Base-by-base conservation (phyloP, 768 basidiomycete species). In the Tricholoma sp. region DNA sequence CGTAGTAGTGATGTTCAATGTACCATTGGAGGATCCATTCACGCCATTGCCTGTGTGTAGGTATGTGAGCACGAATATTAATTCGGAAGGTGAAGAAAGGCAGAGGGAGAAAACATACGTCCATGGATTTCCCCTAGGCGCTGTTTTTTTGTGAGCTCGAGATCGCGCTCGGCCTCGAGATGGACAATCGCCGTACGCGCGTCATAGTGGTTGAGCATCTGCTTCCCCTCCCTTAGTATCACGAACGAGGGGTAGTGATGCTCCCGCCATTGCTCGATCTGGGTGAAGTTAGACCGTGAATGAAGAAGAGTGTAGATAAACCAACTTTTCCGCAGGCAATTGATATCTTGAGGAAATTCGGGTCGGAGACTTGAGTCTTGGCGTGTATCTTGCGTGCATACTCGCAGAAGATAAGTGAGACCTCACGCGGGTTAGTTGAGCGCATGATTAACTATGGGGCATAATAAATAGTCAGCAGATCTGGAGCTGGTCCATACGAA, bases 201-300 rank as follows among this genome's bases (percentile, higher is more conserved):
- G 67, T 91, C 88, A 22, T 64, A 46, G 2, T 75, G 65, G 67
- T 86, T 73, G 60, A 82, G 76, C 2, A 70, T 62, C 31, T 72
- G 61, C 47, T 57, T 24, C 49, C 64, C 52, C 57, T 64, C 55
- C 58, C 65, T 49, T 63, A 81, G 61, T 5, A 70, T 69, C 45
- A 99, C 82, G 76, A 96, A 97, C 2, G 94, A 91, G 2, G 96
- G 96, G 74, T 91, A 99, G 71, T 95, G 80, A 63, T 86, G 89
- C 71, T 98, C 96, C 57, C 77, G 85, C 96, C 96, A 98, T 72
- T 86, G 84, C 64, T 98, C 95, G 69, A 98, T 91, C 92, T 87
- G 64, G 37, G 31, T 8, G 60, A 50, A 9, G 14, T 54, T 62
- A 35, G 49, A 55, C 54, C 52, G 57, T 27, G 41, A 34, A 50